Percentiles rank a stretch among this genome's conserved stretches.
Evolutionary conservation across 805 yeast genomes (phyloP).

Genomic region (Jamesozyma lodderae): DNA sequence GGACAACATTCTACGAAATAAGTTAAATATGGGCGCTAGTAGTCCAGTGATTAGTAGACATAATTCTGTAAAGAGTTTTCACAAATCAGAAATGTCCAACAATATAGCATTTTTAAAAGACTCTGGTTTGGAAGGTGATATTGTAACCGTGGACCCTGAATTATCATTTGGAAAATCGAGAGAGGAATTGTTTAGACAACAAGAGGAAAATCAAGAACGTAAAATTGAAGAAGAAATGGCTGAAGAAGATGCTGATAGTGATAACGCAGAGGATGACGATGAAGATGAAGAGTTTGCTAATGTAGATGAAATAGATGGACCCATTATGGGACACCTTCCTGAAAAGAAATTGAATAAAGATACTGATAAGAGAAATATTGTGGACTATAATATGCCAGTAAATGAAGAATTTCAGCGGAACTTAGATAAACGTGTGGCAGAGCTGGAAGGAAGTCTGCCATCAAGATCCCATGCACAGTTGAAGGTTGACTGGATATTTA

Average conservation of each 20-base stretch:
- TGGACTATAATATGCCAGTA: slow-evolving; percentile 30
- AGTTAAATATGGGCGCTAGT: slow-evolving; percentile 11
- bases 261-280: slow-evolving; percentile 11
- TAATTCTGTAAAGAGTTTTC: not conserved
- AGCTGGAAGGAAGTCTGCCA: slow-evolving; percentile 12
- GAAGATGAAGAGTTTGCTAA: slow-evolving; percentile 27
- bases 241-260: slow-evolving; percentile 2
- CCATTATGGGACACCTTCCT: slow-evolving; percentile 11
- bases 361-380: slow-evolving; percentile 3
- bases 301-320: slow-evolving; percentile 32
- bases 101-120: slow-evolving; percentile 6
- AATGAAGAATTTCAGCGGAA: slow-evolving; percentile 30
- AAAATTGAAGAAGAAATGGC: not conserved
- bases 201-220: slow-evolving; percentile 8
- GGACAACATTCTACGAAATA: slow-evolving; percentile 19
- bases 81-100: not conserved
- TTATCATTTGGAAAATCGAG: slow-evolving; percentile 1
- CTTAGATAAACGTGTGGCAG: slow-evolving; percentile 31
- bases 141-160: slow-evolving; percentile 1
- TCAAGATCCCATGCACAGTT: slow-evolving; percentile 33
- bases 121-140: slow-evolving; percentile 10
- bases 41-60: slow-evolving; percentile 12
- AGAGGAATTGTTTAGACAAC: not conserved
- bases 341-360: slow-evolving; percentile 5
- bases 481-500: slow-evolving; percentile 35